Base-by-base conservation (phyloP, 1,284 basidiomycete species). In the Spongiforma sp. region DNA sequence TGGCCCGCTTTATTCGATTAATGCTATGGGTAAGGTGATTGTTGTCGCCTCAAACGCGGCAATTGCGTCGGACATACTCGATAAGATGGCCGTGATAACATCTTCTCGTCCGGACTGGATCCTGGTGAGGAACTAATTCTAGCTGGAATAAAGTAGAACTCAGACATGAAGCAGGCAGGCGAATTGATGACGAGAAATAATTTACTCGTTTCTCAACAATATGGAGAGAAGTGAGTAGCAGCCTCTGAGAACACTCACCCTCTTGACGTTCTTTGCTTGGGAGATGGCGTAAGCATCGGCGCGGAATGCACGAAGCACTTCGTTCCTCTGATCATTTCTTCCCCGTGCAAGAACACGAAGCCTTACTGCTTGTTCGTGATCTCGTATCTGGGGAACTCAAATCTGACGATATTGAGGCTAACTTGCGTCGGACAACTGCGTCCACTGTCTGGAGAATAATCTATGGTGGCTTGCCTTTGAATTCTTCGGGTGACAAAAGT, bases 191-290 rank as follows among this genome's bases (percentile, higher is more conserved):
- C 15, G 41, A 61, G 59, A 37, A 54, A 58, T 1, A 61, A 65
- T 30, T n/a, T 65, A 5, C 30, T 65, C 28, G 57, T 54, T 17
- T 26, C 58, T 24, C 64, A 65, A 15, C 57, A 57, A 55, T 65
- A 65, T 32, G 63, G 64, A 5, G 30, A 65, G 17, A 65, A 65
- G 64, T 50, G n/a, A 30, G 48, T 30, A n/a, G n/a, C n/a, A n/a
- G n/a, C n/a, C n/a, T n/a, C 24, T 28, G 15, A 1, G 26, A 50
- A 50, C 9, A 28, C 30, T 50, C n/a, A 7, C 28, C 15, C 12
- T 30, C 30, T 30, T 17, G 17, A n/a, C 5, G n/a, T 17, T 30
- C 19, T 50, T 10, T 30, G 28, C 5, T 28, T 28, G 28, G 28
- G 28, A 56, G 54, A 21, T 65, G 63, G 63, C 64, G 63, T n/a